Base-by-base conservation (phyloP, 805 yeast genomes). In the Ogataea kodamae region DNA sequence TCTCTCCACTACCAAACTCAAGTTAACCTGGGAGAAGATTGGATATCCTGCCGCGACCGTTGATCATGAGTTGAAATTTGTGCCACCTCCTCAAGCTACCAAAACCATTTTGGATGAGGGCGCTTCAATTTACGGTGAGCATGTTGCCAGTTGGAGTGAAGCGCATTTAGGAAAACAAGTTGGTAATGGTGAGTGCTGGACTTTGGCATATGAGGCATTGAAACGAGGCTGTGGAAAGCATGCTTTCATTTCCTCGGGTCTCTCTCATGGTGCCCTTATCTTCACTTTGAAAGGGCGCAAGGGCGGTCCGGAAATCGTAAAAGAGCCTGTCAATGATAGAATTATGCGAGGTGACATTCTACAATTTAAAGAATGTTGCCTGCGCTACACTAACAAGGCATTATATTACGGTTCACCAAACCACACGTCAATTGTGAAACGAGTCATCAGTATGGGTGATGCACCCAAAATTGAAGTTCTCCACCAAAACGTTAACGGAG, bases 151-250 rank as follows among this genome's bases (percentile, higher is more conserved):
- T 18, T 75, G 81, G 81, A 62, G 70, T 50, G 75, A 72, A 41
- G 67, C 62, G 15, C 62, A 64, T 13, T 43, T 57, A 19, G 78
- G 78, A 6, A 58, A 63, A 29, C 52, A 55, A 30, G 77, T 75
- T 8, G 78, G 77, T 2, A 52, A 65, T 23, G 81, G 81, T 5
- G 80, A 75, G 45, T 74, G 81, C 44, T 75, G 80, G 80, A 76
- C 76, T 20, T 62, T 75, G 37, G 81, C 79, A 0, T 68, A 63
- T 33, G 72, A 72, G 30, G 78, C 80, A 0, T 55, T 75, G 25
- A 51, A 58, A 30, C 68, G 70, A 39, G 75, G 76, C 0, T 74
- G 80, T 48, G 80, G 80, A 0, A 70, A 65, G 18, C 74, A 72
- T 48, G 79, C 81, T 1, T 73, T 74, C 52, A 68, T 72, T 3